Evolutionary conservation across 306 rosid species (phyloP), one percentile per base, ranked within the genome.

Genomic region (Mimosa pudica): DNA sequence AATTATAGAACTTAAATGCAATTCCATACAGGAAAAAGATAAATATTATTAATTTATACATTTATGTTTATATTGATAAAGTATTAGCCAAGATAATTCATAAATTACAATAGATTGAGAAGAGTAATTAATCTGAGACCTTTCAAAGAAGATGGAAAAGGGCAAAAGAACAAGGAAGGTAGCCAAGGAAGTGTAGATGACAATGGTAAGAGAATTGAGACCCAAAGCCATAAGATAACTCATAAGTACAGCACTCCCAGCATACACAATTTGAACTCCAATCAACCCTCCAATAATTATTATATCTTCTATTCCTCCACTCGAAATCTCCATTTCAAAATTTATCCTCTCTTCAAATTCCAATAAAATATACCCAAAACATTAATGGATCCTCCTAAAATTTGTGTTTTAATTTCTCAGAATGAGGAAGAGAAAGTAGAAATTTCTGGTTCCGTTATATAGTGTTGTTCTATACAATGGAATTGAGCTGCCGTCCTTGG

Each of bases 221-320:
- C 97, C 98, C 55, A 89, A 63, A 76, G 97, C 84, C 95, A 92
- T 91, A 1, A 92, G 81, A 84, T 83, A 92, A 79, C 93, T 85
- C 44, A 89, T 41, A 48, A 92, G 77, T 13, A 89, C 60, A 5
- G 97, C 88, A 35, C 87, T 92, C 13, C 92, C 97, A 3, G 97
- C 97, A 38, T 86, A 92, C 38, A 89, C 78, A 78, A 89, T 45
- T 73, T 94, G 98, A 62, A 86, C 86, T 36, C 75, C 86, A 3
- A 91, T 77, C 84, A 92, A 87, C 55, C 92, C 97, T 55, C 92
- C 90, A 10, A 89, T 82, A 8, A 89, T 63, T 3, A 47, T 84
- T 14, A 78, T 49, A 47, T 92, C 97, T 80, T 92, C 93, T 16
- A 88, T 33, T 13, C 82, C 77, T 47, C 20, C 73, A 63, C 69